These are phyloP conservation scores for Silene uniflora DNA, from an alignment of 148 eudicot species.

Conservation along the genomic window DNA sequence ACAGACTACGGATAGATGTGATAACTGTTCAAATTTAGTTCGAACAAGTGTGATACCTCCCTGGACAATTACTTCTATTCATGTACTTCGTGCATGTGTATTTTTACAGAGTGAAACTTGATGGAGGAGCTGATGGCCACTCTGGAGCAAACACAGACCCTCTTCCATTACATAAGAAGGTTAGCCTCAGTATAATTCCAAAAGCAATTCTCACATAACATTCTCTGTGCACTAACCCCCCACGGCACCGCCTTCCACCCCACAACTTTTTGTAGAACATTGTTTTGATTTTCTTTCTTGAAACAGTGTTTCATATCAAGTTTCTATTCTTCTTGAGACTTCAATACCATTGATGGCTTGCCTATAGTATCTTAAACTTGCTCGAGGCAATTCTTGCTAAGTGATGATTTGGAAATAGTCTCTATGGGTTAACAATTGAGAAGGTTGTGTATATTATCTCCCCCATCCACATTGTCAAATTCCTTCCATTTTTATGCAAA, in stretches of 20 bases:
- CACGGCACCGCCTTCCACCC: neutral
- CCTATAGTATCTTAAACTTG: neutral
- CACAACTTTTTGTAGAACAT: neutral
- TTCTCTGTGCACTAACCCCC: neutral
- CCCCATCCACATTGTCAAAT: neutral
- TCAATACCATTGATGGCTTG: neutral
- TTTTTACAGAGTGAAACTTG: conserved; percentile 21
- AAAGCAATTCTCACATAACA: neutral
- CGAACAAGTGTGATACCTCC: neutral
- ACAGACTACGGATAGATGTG: neutral
- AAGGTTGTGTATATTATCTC: neutral
- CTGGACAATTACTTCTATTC: neutral
- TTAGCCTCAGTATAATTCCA: neutral
- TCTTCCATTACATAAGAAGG: conserved; percentile 31
- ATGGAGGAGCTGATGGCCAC: neutral
- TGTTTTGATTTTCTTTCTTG: neutral
- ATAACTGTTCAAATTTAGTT: neutral
- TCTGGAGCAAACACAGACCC: conserved; percentile 25
- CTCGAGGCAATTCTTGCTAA: neutral
- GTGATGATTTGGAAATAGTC: neutral
- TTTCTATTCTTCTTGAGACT: neutral
- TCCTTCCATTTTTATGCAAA: neutral
- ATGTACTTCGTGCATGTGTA: neutral
- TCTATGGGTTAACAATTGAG: neutral
- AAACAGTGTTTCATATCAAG: neutral